Evolutionary conservation across 306 rosid species (phyloP), one percentile per base, ranked within the genome.

Genomic region (Dryas alaskensis): DNA sequence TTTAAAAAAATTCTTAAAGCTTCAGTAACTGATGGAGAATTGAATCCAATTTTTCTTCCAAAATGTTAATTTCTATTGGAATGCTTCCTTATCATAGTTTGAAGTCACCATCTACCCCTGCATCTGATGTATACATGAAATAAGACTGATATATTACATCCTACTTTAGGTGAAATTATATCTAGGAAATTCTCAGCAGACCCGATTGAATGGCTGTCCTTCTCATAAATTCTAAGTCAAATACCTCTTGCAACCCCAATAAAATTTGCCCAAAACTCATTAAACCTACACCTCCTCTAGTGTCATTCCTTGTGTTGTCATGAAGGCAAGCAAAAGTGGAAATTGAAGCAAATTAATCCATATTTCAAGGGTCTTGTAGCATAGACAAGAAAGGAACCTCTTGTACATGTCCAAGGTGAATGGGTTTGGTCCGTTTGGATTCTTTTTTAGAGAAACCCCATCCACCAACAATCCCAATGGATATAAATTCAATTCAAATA

Each of bases 351-450:
- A 9, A 53, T n/a, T 25, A 70, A 51, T 61, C 72, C 67, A 55
- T 39, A 11, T 45, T 55, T 65, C 43, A 7, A 19, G 73, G 57
- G 27, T 46, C 10, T 65, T 65, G 73, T 57, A 13, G 76, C 25
- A 62, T 31, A 31, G 66, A 70, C 45, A 70, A 43, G 57, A 76
- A 76, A 43, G 72, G 59, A 51, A 57, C 55, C 54, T 48, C 54
- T 22, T 12, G 31, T 27, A 27, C 31, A 43, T 39, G 53, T 65
- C 54, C 77, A 65, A 39, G 37, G 68, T 7, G 52, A 39, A 47
- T 31, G 61, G 19, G 5, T 11, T 12, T 31, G 37, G 3, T 31
- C 2, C 37, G 46, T 77, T 63, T 58, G 70, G 40, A 40, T 60
- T 72, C 40, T 72, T 75, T 67, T 67, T 53, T 46, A 12, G 4